phyloP scores from a whole-genome alignment of 1,139 yeast genomes.

The Pneumocystis wakefieldiae region DNA sequence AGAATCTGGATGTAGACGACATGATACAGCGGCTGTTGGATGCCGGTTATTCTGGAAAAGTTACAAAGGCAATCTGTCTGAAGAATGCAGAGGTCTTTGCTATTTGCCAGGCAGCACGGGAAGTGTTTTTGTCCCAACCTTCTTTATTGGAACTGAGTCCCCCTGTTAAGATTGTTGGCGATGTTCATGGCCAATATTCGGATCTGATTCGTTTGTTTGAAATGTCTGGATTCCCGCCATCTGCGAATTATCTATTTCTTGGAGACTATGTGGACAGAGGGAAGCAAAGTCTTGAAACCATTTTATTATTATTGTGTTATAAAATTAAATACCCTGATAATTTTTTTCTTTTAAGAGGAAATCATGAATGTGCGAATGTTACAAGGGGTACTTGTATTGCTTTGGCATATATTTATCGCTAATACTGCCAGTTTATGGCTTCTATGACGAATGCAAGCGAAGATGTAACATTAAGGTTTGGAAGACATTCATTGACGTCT shows the following conservation, averaged over 20 bases:
- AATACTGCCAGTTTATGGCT: conserved; percentile 60
- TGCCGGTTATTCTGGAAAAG: conserved; percentile 89
- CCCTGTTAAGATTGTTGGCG: conserved; percentile 95
- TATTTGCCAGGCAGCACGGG: conserved; percentile 76
- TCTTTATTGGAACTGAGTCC: conserved; percentile 76
- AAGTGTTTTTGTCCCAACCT: conserved; percentile 78
- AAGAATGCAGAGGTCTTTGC: conserved; percentile 76
- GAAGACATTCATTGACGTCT: conserved; percentile 85
- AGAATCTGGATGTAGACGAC: conserved; percentile 48
- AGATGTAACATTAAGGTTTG: conserved; percentile 84
- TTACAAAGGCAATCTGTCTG: conserved; percentile 75
- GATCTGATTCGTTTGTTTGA: conserved; percentile 83
- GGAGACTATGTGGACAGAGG: conserved; percentile 98
- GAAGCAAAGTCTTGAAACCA: conserved; percentile 84
- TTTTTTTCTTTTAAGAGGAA: conserved; percentile 80
- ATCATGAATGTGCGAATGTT: conserved; percentile 93
- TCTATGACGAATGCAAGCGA: conserved; percentile 92
- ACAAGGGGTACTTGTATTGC: conserved; percentile 27
- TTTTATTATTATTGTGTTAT: conserved; percentile 67
- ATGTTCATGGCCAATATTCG: conserved; percentile 91
- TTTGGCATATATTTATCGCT: background rate
- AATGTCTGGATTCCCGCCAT: conserved; percentile 96
- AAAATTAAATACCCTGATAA: conserved; percentile 94
- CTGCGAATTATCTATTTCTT: conserved; percentile 73
- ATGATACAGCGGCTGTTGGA: conserved; percentile 77